Evolutionary conservation across 257 asterid genomes (phyloP).

Genomic region (Scutellaria galericulata): DNA sequence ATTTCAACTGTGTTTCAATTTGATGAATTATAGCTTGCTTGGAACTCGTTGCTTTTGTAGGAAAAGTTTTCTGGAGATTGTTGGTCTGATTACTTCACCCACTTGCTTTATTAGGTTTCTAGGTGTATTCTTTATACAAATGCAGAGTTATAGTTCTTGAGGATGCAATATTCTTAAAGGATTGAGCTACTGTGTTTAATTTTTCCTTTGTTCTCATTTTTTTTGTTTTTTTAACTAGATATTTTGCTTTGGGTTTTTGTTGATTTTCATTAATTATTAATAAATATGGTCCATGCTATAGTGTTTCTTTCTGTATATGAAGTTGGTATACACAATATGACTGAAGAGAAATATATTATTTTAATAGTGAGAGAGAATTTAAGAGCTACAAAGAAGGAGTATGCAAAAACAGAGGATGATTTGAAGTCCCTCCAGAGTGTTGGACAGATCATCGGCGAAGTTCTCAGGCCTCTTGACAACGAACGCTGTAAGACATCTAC

Average conservation of each 20-base stretch:
- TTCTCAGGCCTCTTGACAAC: constrained; percentile 91
- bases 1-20: background rate
- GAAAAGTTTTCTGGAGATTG: background rate
- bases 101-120: constrained; percentile 2
- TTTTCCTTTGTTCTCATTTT: background rate
- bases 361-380: constrained; percentile 70
- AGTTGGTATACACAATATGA: constrained; percentile 48
- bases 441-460: constrained; percentile 99
- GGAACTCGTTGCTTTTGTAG: background rate
- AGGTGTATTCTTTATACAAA: background rate
- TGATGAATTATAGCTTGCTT: background rate
- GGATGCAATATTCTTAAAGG: background rate
- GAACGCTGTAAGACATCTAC: constrained; percentile 70
- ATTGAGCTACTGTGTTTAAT: background rate
- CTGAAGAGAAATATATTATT: constrained; percentile 17
- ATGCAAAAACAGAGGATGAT: constrained; percentile 93
- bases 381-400: constrained; percentile 81
- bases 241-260: background rate
- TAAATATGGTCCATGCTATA: constrained; percentile 31
- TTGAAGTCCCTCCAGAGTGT: constrained; percentile 97
- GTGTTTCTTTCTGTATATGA: constrained; percentile 47
- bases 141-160: background rate
- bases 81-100: background rate
- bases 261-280: constrained; percentile 1
- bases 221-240: background rate